Evolutionary conservation across 805 yeast genomes (phyloP).

Genomic region (Pichia nakasei): DNA sequence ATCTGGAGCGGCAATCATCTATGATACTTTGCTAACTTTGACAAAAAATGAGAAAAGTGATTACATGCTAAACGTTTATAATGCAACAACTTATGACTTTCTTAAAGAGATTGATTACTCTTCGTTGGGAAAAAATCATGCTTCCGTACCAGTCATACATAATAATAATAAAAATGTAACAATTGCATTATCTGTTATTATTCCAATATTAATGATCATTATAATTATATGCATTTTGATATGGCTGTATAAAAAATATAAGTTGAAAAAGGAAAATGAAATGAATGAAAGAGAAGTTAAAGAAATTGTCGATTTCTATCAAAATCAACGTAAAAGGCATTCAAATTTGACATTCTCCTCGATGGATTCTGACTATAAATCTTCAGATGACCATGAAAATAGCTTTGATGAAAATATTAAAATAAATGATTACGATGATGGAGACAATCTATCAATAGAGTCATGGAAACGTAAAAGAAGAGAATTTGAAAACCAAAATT

Average conservation of each 20-base stretch:
- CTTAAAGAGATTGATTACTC: constrained; percentile 28
- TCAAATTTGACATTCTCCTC: constrained; percentile 17
- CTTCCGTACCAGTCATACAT: constrained; percentile 4
- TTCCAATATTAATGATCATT: constrained; percentile 33
- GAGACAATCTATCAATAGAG: constrained; percentile 40
- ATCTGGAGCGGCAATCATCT: constrained; percentile 44
- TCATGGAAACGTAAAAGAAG: constrained; percentile 46
- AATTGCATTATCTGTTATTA: constrained; percentile 38
- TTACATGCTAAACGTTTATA: constrained; percentile 35
- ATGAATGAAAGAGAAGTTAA: constrained; percentile 23
- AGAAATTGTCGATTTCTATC: constrained; percentile 26
- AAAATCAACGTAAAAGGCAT: constrained; percentile 16
- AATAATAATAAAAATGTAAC: constrained; percentile 24
- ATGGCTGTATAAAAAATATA: constrained; percentile 22
- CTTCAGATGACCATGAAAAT: background rate
- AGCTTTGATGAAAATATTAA: constrained; percentile 12
- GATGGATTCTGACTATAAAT: constrained; percentile 5
- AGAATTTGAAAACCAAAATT: constrained; percentile 28
- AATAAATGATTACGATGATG: constrained; percentile 26
- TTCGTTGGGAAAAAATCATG: constrained; percentile 7
- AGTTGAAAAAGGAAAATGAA: constrained; percentile 19
- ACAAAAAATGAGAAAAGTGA: constrained; percentile 7
- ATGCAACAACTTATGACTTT: constrained; percentile 28
- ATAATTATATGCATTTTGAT: constrained; percentile 25
- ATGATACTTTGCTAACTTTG: constrained; percentile 41